Evolutionary conservation across 129 eudicot species (phyloP).

Genomic region (Arctium minus): DNA sequence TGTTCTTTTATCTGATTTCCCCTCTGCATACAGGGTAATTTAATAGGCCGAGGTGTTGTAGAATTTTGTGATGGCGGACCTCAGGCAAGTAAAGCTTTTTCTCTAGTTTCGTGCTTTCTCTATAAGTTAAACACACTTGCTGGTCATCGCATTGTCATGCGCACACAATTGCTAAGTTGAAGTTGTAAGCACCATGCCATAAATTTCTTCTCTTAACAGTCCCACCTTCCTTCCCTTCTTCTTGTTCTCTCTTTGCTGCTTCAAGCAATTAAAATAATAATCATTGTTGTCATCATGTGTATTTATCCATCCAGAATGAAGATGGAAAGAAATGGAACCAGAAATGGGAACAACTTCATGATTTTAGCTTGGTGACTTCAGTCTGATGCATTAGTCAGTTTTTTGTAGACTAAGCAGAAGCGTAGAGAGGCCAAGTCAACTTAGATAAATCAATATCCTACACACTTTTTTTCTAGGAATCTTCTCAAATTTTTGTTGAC

Average conservation of each 20-base stretch:
- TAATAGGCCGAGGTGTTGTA: constrained; percentile 84
- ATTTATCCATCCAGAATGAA: too few relatives aligned
- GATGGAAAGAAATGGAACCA: too few relatives aligned
- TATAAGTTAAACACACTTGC: too few relatives aligned
- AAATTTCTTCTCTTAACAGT: neutral
- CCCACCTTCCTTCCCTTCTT: neutral
- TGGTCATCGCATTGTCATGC: neutral
- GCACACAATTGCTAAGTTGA: neutral
- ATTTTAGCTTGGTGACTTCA: too few relatives aligned
- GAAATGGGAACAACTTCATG: too few relatives aligned
- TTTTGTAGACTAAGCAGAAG: too few relatives aligned
- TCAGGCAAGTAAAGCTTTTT: constrained; percentile 45
- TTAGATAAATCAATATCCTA: too few relatives aligned
- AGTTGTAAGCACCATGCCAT: constrained; percentile 7
- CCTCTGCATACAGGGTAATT: constrained; percentile 66
- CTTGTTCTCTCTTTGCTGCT: neutral
- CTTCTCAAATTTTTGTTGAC: too few relatives aligned
- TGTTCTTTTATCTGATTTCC: neutral
- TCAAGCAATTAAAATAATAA: neutral
- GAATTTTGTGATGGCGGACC: constrained; percentile 94
- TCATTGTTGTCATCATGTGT: neutral
- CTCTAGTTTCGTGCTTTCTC: constrained; percentile 8
- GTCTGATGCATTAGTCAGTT: too few relatives aligned
- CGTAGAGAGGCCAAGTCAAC: too few relatives aligned
- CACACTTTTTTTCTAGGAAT: too few relatives aligned